Percentiles rank a stretch among this genome's conserved stretches.
Evolutionary conservation across 441 rosid species (phyloP).

Genomic region (Omphalea diandra): DNA sequence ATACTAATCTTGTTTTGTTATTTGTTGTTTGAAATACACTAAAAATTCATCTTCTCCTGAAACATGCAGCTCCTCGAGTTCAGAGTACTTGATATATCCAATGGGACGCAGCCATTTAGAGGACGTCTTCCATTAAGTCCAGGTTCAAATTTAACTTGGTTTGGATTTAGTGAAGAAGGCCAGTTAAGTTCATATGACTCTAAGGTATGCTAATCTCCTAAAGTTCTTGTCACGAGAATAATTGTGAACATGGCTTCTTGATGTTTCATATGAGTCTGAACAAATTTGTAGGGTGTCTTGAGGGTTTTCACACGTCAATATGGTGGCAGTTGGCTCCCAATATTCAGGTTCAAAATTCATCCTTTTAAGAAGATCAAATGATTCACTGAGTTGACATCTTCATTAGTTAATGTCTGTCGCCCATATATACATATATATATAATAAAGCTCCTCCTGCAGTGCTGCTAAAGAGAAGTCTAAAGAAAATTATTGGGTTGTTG

Average conservation of each 20-base stretch:
- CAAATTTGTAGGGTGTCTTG: slow-evolving; percentile 63
- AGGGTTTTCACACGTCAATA: slow-evolving; percentile 63
- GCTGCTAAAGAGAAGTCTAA: slow-evolving; percentile 56
- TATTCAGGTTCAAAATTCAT: slow-evolving; percentile 67
- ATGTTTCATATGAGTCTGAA: slow-evolving; percentile 20
- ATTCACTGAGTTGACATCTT: slow-evolving; percentile 16
- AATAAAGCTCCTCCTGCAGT: slow-evolving; percentile 38
- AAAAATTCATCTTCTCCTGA: slow-evolving; percentile 18
- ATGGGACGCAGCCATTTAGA: slow-evolving; percentile 49
- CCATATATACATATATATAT: not conserved
- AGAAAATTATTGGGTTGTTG: slow-evolving; percentile 89
- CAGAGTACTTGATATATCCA: slow-evolving; percentile 56
- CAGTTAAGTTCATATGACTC: slow-evolving; percentile 81
- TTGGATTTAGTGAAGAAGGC: slow-evolving; percentile 92
- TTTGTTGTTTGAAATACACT: slow-evolving; percentile 1
- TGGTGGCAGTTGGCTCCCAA: slow-evolving; percentile 95
- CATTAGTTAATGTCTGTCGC: not conserved
- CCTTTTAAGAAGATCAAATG: slow-evolving; percentile 11
- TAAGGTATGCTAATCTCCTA: slow-evolving; percentile 45
- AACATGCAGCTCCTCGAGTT: slow-evolving; percentile 72
- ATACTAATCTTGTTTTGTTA: slow-evolving; percentile 8
- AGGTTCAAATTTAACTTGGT: slow-evolving; percentile 74
- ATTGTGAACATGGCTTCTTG: slow-evolving; percentile 14
- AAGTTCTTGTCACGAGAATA: not conserved
- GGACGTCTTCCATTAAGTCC: slow-evolving; percentile 85